Evolutionary conservation across 139 green algal species (phyloP), one percentile per base, ranked within the genome.

Genomic region (Dunaliella primolecta): DNA sequence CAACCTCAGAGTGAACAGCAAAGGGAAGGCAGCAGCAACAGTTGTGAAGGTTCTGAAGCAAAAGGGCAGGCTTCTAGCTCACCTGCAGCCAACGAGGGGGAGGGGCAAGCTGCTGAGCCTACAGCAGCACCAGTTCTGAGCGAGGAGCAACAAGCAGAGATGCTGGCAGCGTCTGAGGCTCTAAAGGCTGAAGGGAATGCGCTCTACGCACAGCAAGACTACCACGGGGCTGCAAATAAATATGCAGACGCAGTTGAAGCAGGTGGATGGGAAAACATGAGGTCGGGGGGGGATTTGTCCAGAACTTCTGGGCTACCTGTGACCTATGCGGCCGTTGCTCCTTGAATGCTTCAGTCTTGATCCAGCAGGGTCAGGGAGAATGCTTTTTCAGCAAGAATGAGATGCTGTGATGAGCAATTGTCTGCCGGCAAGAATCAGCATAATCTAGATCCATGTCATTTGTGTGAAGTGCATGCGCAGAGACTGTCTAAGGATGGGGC

Each of bases 151-250:
- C 31, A 84, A 46, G 74, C 30, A 81, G 84, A 83, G 83, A 81
- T 78, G 37, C 83, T 92, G 24, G 87, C 77, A 0, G 20, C 46
- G 31, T 90, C 92, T 25, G 92, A 97, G 56, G 87, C 32, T 0
- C 70, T 94, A 1, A 97, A 96, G 80, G 46, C 81, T 31, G 89
- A 93, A n/a, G 94, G 94, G 38, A 97, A 97, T 75, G 79, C 87
- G 24, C 79, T 92, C 36, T 97, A 92, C 78, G 87, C 72, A 0
- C 30, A 76, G 7, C 88, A 86, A 0, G 75, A 87, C 32, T 96
- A 94, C 72, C 82, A 89, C 0, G 90, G 89, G 2, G 94, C 93
- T 74, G 80, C 91, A 76, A 83, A 85, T 0, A 90, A 91, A 55
- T 96, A 96, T 75, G 81, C 87, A 0, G 88, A 91, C 3, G 94